phyloP scores from a whole-genome alignment of 2,329 filamentous ascomycete genomes.

The Bretziella fagacearum region DNA sequence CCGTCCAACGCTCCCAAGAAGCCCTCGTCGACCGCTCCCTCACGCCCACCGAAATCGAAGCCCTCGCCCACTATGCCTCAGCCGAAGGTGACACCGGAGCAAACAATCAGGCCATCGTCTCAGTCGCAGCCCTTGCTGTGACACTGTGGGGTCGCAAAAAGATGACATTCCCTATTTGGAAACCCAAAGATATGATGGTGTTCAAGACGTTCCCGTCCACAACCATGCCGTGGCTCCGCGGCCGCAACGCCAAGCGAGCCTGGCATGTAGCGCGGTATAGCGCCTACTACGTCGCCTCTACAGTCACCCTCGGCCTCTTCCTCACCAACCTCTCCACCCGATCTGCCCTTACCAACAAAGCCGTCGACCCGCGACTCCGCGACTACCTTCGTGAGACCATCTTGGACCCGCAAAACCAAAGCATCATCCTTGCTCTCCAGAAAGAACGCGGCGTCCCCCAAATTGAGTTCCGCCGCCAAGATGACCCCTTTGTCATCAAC shows the following conservation, averaged over 20 bases:
- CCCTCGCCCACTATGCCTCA: conserved; percentile 21
- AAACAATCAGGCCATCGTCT: conserved; percentile 21
- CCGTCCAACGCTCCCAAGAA: conserved; percentile 11
- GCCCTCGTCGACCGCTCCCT: conserved; percentile 20
- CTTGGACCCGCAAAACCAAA: conserved; percentile 14
- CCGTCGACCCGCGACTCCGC: conserved; percentile 20
- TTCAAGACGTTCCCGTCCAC: conserved; percentile 20
- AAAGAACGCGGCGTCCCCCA: conserved; percentile 12
- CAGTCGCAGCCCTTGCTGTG: conserved; percentile 18
- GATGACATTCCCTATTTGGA: conserved; percentile 27
- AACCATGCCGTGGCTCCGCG: conserved; percentile 17
- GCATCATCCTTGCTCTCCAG: conserved; percentile 13
- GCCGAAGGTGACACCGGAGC: conserved; percentile 15
- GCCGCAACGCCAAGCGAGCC: conserved; percentile 17
- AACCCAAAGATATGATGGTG: conserved; percentile 19
- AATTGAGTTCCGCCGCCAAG: conserved; percentile 13
- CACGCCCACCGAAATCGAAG: conserved; percentile 23
- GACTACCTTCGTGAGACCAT: conserved; percentile 17
- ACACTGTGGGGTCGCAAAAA: conserved; percentile 20
- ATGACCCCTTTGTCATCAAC: conserved; percentile 13
- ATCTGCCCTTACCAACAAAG: conserved; percentile 17
- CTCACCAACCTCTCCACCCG: conserved; percentile 20
- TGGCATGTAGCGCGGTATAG: conserved; percentile 26
- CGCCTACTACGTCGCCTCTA: conserved; percentile 20
- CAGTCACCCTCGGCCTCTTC: conserved; percentile 19